Evolutionary conservation across 2,329 filamentous ascomycete species (phyloP), one percentile per base, ranked within the genome.

Genomic region (Colletotrichum tabaci): DNA sequence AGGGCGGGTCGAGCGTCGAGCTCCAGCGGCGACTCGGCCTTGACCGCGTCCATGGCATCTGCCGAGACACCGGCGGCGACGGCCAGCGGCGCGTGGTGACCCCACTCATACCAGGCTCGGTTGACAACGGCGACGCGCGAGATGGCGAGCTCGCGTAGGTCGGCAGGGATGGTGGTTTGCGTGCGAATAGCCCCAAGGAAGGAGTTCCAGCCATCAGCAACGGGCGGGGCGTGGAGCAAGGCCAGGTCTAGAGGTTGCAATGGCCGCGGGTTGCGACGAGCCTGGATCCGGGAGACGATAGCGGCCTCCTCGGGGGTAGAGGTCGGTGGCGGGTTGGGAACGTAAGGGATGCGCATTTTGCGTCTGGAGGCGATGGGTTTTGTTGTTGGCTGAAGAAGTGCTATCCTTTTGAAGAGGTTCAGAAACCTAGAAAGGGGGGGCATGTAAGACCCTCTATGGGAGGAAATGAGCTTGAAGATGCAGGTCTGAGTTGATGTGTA

Each of bases 71-170:
- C 91, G 0, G 87, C 91, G 23, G 83, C 83, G 10, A 85, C 83
- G 5, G 88, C 87, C 16, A 96, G 85, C 1, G 94, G 94, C 18
- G 91, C 91, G 79, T 97, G 94, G 66, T 94, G 89, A 46, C 84
- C 88, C 94, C 93, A 97, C 81, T 97, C 94, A 81, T 95, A 97
- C 90, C 92, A 94, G 2, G 94, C 94, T 21, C 87, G 82, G 82
- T 97, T 97, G 76, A 94, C 88, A 18, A 92, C 91, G 15, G 94
- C 94, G 16, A 97, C 93, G 60, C 94, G 89, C 77, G 90, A 94
- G 76, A 97, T 95, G 74, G 93, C 92, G 21, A 95, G 85, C 84
- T 97, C 94, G 75, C 93, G 90, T 64, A 94, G 78, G 75, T 88
- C 86, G 60, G 85, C 86, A 4, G 82, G 66, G 7, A 92, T 77